These are phyloP conservation scores for Ustilaginoidea virens DNA, from an alignment of 2,329 filamentous ascomycete genomes.

Conservation along the genomic window DNA sequence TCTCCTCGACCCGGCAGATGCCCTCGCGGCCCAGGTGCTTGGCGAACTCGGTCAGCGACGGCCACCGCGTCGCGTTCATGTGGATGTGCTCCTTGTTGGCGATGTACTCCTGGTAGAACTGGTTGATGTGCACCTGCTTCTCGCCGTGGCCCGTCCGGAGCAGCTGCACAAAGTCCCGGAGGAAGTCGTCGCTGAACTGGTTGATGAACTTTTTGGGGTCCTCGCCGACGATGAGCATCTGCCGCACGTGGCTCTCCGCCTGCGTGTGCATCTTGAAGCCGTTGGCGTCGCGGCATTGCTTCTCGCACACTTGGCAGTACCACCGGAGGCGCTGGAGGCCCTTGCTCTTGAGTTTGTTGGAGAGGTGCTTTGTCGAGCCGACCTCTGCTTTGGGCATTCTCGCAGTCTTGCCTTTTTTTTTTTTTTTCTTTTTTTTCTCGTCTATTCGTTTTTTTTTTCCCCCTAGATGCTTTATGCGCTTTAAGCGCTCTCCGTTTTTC, in stretches of 20 bases:
- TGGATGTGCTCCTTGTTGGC: slow-evolving; percentile 66
- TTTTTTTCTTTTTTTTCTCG: background rate
- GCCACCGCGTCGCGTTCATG: slow-evolving; percentile 88
- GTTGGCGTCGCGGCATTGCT: slow-evolving; percentile 59
- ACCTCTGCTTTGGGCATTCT: slow-evolving; percentile 86
- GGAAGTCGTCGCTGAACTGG: slow-evolving; percentile 69
- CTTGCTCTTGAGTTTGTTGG: slow-evolving; percentile 80
- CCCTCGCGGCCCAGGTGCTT: slow-evolving; percentile 77
- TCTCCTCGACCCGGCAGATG: slow-evolving; percentile 81
- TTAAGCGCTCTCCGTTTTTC: too few species aligned
- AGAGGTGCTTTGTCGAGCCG: slow-evolving; percentile 77
- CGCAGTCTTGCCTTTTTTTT: background rate
- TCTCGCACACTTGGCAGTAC: slow-evolving; percentile 76
- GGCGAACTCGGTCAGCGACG: slow-evolving; percentile 75
- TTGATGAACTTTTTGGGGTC: slow-evolving; percentile 74
- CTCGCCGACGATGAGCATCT: slow-evolving; percentile 75
- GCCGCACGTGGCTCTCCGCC: slow-evolving; percentile 74
- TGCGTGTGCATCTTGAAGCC: slow-evolving; percentile 82
- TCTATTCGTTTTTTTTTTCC: too few species aligned
- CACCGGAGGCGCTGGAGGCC: slow-evolving; percentile 68
- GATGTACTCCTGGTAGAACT: slow-evolving; percentile 93
- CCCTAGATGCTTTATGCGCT: too few species aligned
- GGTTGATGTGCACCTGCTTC: slow-evolving; percentile 77
- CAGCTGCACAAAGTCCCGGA: slow-evolving; percentile 61
- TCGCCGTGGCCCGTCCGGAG: slow-evolving; percentile 77